phyloP scores from a whole-genome alignment of 768 basidiomycete species.

The Tephrocybe sp. region DNA sequence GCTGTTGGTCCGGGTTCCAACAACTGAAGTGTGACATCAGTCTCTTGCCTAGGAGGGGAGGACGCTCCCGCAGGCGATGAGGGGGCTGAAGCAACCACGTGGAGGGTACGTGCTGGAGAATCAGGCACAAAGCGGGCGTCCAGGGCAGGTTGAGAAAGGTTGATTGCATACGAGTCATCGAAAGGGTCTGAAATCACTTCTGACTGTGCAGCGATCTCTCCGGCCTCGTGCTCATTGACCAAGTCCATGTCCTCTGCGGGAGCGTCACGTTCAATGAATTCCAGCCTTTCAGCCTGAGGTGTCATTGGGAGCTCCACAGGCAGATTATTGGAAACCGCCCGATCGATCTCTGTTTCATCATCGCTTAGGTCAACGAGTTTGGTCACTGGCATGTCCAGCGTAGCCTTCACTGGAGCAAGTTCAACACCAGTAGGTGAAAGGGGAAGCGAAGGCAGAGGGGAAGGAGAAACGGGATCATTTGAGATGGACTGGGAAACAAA shows the following conservation, averaged over 20 bases:
- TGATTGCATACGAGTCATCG: constrained; percentile 10
- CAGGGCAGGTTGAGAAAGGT: not conserved
- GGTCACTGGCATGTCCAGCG: not conserved
- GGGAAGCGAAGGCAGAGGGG: constrained; percentile 5
- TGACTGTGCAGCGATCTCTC: not conserved
- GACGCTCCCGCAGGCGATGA: not conserved
- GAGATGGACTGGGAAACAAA: constrained; percentile 6
- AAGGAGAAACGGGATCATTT: constrained; percentile 4
- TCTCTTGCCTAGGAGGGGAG: not conserved
- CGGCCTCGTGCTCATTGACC: not conserved
- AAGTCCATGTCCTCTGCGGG: not conserved
- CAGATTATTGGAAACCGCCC: not conserved
- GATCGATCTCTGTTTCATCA: not conserved
- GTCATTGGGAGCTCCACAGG: not conserved
- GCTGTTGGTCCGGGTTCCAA: not conserved
- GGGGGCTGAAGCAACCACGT: not conserved
- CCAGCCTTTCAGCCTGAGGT: not conserved
- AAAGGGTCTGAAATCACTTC: constrained; percentile 10
- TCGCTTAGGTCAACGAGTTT: constrained; percentile 9
- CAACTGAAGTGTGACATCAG: not conserved
- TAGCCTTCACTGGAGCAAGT: constrained; percentile 5
- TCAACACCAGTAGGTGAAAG: constrained; percentile 9
- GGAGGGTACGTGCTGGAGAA: not conserved
- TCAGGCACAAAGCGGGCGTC: not conserved
- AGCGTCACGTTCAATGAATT: not conserved